phyloP scores from a whole-genome alignment of 2,329 filamentous ascomycete species.

The Fusarium sp. region DNA sequence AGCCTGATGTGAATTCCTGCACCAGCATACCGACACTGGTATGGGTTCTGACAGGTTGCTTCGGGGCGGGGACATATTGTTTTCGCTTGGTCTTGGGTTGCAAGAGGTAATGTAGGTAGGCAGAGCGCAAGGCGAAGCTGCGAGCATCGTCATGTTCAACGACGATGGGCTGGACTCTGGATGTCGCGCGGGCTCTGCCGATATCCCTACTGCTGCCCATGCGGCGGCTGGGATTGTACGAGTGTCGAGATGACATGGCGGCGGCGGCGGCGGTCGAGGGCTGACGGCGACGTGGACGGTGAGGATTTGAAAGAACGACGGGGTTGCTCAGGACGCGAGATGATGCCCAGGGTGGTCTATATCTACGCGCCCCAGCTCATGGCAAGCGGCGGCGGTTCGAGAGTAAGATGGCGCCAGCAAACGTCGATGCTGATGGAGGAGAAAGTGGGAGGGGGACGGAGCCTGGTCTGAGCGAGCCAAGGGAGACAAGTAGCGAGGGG shows the following conservation, averaged over 20 bases:
- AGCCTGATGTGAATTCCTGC: slow-evolving; percentile 79
- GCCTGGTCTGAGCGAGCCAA: slow-evolving; percentile 25
- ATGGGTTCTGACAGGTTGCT: slow-evolving; percentile 70
- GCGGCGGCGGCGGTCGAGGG: slow-evolving; percentile 19
- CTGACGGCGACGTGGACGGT: background rate
- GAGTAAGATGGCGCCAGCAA: slow-evolving; percentile 24
- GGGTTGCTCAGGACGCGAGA: slow-evolving; percentile 45
- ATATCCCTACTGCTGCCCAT: slow-evolving; percentile 57
- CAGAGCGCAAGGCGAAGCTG: slow-evolving; percentile 88
- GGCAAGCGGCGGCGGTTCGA: slow-evolving; percentile 34
- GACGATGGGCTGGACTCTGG: slow-evolving; percentile 59
- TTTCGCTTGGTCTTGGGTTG: slow-evolving; percentile 91
- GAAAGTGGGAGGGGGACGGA: slow-evolving; percentile 7
- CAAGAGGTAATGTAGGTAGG: slow-evolving; percentile 92
- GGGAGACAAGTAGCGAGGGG: slow-evolving; percentile 33
- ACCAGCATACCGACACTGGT: slow-evolving; percentile 87
- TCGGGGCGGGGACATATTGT: slow-evolving; percentile 80
- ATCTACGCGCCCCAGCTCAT: slow-evolving; percentile 47
- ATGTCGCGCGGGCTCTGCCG: slow-evolving; percentile 57
- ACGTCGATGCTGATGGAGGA: slow-evolving; percentile 29
- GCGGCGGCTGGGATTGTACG: slow-evolving; percentile 59
- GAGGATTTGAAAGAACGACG: slow-evolving; percentile 9
- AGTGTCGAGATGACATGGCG: slow-evolving; percentile 65
- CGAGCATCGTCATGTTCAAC: slow-evolving; percentile 85
- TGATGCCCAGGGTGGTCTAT: slow-evolving; percentile 44